Percentiles rank a stretch among this genome's conserved stretches.
Evolutionary conservation across 306 rosid genomes (phyloP).

Genomic region (Neltuma alba): DNA sequence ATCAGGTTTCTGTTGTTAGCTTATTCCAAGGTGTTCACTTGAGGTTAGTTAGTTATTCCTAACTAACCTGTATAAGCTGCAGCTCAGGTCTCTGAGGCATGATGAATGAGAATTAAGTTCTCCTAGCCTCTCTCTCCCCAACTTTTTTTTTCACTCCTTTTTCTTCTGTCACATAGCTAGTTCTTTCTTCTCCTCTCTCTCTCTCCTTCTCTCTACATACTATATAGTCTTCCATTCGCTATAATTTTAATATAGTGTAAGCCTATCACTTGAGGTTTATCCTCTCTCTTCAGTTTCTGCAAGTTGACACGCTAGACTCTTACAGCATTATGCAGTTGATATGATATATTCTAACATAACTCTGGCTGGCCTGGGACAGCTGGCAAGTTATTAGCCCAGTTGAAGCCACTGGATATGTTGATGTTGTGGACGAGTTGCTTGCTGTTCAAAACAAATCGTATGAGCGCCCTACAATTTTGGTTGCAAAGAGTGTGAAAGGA

Average conservation of each 20-base stretch:
- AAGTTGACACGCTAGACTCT: conserved; percentile 17
- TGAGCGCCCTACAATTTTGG: conserved; percentile 84
- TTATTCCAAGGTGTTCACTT: neutral
- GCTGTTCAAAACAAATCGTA: conserved; percentile 85
- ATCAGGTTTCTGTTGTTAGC: neutral
- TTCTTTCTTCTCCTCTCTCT: neutral
- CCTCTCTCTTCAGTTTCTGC: neutral
- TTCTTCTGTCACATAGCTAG: neutral
- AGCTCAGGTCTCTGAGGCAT: neutral
- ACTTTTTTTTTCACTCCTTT: neutral
- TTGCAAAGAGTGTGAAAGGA: conserved; percentile 85
- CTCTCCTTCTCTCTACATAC: neutral
- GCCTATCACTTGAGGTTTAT: neutral
- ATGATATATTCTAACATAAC: conserved; percentile 42
- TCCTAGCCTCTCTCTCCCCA: neutral
- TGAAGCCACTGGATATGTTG: conserved; percentile 86
- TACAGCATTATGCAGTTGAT: conserved; percentile 15
- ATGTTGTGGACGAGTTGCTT: conserved; percentile 89
- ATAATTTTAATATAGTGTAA: neutral
- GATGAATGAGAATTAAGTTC: neutral
- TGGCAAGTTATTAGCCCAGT: conserved; percentile 99
- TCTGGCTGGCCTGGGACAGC: conserved; percentile 58
- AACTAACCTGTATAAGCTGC: neutral
- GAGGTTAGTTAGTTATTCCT: neutral
- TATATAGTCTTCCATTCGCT: neutral